A percentile compares a stretch with the other conserved stretches of the same genome.
Evolutionary conservation across 352 stramenopile species (phyloP).

Genomic region (Phytophthora multivora): DNA sequence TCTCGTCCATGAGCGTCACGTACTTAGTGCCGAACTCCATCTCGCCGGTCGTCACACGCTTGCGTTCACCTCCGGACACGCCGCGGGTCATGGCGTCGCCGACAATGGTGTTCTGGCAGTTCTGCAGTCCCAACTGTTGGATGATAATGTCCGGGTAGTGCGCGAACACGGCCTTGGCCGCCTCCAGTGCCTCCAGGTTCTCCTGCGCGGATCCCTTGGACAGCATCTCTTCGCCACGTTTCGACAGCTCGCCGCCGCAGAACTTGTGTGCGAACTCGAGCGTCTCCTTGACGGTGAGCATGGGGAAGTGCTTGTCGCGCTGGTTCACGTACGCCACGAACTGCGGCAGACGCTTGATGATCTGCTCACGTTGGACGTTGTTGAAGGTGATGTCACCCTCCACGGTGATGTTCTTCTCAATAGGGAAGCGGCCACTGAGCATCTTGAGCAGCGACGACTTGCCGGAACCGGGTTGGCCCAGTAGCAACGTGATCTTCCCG

Average conservation of each 20-base stretch:
- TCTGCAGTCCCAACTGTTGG: slow-evolving; percentile 29
- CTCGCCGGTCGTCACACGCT: slow-evolving; percentile 36
- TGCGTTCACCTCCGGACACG: slow-evolving; percentile 60
- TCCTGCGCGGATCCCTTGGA: slow-evolving; percentile 9
- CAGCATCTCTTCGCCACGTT: slow-evolving; percentile 16
- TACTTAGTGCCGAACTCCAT: slow-evolving; percentile 81
- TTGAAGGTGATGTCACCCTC: slow-evolving; percentile 49
- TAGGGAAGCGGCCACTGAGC: slow-evolving; percentile 43
- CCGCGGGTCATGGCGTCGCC: slow-evolving; percentile 55
- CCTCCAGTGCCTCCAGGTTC: slow-evolving; percentile 15
- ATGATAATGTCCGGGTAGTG: slow-evolving; percentile 26
- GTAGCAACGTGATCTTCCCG: slow-evolving; percentile 43
- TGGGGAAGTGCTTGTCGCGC: slow-evolving; percentile 54
- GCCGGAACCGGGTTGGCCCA: slow-evolving; percentile 38
- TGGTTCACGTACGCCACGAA: slow-evolving; percentile 53
- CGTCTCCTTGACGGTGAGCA: slow-evolving; percentile 59
- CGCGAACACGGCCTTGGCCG: slow-evolving; percentile 3
- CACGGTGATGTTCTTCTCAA: slow-evolving; percentile 41
- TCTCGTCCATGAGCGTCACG: slow-evolving; percentile 88
- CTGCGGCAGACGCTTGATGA: slow-evolving; percentile 46
- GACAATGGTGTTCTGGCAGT: slow-evolving; percentile 59
- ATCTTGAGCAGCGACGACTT: slow-evolving; percentile 54
- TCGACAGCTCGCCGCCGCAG: slow-evolving; percentile 30
- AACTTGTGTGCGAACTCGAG: slow-evolving; percentile 52
- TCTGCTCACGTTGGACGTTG: slow-evolving; percentile 28